Evolutionary conservation across 2,329 filamentous ascomycete species (phyloP), one percentile per base, ranked within the genome.

Genomic region (Grosmannia clavigera): DNA sequence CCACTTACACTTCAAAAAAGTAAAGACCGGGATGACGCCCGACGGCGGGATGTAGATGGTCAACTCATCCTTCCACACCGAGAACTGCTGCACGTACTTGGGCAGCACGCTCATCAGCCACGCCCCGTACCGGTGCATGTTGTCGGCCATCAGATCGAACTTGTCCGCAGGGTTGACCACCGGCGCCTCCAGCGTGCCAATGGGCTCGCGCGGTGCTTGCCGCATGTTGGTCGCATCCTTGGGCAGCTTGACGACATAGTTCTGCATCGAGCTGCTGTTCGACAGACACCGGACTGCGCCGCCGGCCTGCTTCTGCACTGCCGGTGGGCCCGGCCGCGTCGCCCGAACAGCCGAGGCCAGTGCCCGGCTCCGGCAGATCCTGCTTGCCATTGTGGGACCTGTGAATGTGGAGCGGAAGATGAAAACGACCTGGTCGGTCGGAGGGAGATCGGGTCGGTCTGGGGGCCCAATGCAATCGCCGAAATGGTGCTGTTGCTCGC

Each of bases 11-110:
- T 97, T 97, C 69, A 99, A 81, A 78, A 99, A 99, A 63, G 82
- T 84, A 74, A 99, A 92, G 68, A 95, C 88, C 48, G 94, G 94
- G 67, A 96, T 83, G 67, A 97, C 85, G 66, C 90, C 94, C 46
- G 88, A 77, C 1, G 94, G 94, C 55, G 90, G 81, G 70, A 97
- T 94, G 75, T 95, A 92, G 73, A 96, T 90, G 68, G 88, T 91
- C 71, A 99, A 84, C 76, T 99, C 94, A 72, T 99, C 94, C 78
- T 99, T 99, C 94, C 94, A 99, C 60, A 99, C 92, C 14, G 92
- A 95, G 78, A 97, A 97, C 77, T 99, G 94, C 78, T 99, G 95
- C 68, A 99, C 84, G 76, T 96, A 96, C 80, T 96, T 97, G 68
- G 94, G 95, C 70, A 99, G 76, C 74, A 90, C 95, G 67, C 91